These are phyloP conservation scores for Waltergamsia citrina DNA, from an alignment of 2,329 filamentous ascomycete genomes.

Conservation along the genomic window DNA sequence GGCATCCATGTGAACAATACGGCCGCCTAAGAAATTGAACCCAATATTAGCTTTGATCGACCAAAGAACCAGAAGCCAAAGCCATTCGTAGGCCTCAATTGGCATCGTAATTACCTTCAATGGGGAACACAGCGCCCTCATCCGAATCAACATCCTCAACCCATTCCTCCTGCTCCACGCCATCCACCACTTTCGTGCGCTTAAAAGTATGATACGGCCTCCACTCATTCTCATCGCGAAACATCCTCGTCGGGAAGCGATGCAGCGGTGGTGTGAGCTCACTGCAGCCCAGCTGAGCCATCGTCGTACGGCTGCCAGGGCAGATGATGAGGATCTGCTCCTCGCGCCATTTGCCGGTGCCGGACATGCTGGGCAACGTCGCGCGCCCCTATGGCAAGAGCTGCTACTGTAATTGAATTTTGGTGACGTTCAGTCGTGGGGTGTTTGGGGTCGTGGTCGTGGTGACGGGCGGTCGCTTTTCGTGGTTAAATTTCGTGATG, in stretches of 20 bases:
- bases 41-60: slow-evolving; percentile 6
- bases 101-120: slow-evolving; percentile 54
- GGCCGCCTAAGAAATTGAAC: slow-evolving; percentile 45
- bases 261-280: slow-evolving; percentile 87
- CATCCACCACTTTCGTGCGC: slow-evolving; percentile 42
- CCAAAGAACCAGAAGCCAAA: background rate
- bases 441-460: slow-evolving; percentile 3
- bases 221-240: slow-evolving; percentile 72
- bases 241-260: slow-evolving; percentile 90
- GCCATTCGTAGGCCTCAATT: slow-evolving; percentile 2
- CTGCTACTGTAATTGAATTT: slow-evolving; percentile 6
- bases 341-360: slow-evolving; percentile 52
- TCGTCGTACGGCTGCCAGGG: slow-evolving; percentile 78
- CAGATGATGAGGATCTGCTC: slow-evolving; percentile 63
- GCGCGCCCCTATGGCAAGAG: background rate
- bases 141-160: slow-evolving; percentile 83
- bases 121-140: slow-evolving; percentile 84
- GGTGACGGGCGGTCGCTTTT: slow-evolving; percentile 2
- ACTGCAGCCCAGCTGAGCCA: slow-evolving; percentile 81
- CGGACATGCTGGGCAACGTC: slow-evolving; percentile 34
- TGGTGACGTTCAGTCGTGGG: slow-evolving; percentile 7
- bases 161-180: slow-evolving; percentile 54
- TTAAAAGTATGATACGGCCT: slow-evolving; percentile 68
- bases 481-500: slow-evolving; percentile 2
- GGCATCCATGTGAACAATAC: slow-evolving; percentile 82